A percentile compares a stretch with the other conserved stretches of the same genome.
These are phyloP conservation scores for Dalbergia oliveri DNA, from an alignment of 306 rosid species.

Conservation along the genomic window DNA sequence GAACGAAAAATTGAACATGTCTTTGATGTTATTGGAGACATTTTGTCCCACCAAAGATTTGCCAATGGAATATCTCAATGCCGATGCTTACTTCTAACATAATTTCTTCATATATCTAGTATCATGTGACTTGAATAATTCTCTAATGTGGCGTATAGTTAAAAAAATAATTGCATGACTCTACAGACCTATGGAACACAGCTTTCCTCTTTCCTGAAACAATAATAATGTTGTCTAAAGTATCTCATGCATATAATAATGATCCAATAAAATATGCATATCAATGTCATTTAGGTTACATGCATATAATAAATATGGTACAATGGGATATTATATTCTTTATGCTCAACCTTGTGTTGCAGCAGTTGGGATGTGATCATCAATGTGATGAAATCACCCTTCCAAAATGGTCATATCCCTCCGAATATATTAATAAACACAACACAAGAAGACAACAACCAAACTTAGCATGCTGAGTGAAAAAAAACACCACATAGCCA, in stretches of 20 bases:
- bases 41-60: slow-evolving; percentile 40
- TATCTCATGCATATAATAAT: slow-evolving; percentile 50
- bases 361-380: slow-evolving; percentile 66
- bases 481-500: slow-evolving; percentile 39
- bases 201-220: slow-evolving; percentile 38
- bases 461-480: slow-evolving; percentile 50
- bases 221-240: slow-evolving; percentile 51
- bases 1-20: too few relatives aligned
- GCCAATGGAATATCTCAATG: slow-evolving; percentile 37
- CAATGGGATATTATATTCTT: slow-evolving; percentile 46
- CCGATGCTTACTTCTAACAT: slow-evolving; percentile 6
- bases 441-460: slow-evolving; percentile 53
- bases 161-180: slow-evolving; percentile 25
- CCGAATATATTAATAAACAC: slow-evolving; percentile 47
- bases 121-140: slow-evolving; percentile 39
- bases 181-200: slow-evolving; percentile 36
- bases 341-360: slow-evolving; percentile 55
- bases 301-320: slow-evolving; percentile 45
- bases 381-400: slow-evolving; percentile 57
- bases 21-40: slow-evolving; percentile 11
- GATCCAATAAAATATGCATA: slow-evolving; percentile 44
- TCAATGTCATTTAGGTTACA: slow-evolving; percentile 51
- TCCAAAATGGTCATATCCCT: slow-evolving; percentile 51
- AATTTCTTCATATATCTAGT: slow-evolving; percentile 34
- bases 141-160: slow-evolving; percentile 19